These are phyloP conservation scores for Candida railenensis DNA, from an alignment of 805 yeast species.

Conservation along the genomic window DNA sequence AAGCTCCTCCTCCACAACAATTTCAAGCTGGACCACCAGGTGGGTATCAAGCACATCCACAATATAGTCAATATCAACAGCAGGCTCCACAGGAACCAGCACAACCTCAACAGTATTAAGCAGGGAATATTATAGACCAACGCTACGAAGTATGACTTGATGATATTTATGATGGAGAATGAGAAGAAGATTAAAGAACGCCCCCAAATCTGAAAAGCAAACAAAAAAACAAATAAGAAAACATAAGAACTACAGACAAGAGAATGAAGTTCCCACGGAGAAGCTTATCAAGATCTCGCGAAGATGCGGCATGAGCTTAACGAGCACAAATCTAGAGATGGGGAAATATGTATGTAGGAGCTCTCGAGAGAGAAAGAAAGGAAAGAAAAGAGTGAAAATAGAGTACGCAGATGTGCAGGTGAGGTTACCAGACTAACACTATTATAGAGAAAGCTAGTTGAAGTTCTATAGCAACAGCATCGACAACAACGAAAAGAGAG, in stretches of 20 bases:
- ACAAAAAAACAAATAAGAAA: neutral
- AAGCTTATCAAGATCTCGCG: too few species aligned
- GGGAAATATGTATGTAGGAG: too few species aligned
- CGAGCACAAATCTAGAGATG: too few species aligned
- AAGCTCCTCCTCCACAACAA: constrained; percentile 11
- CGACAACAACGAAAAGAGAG: too few species aligned
- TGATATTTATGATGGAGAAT: neutral
- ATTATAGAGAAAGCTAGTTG: too few species aligned
- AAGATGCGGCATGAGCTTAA: too few species aligned
- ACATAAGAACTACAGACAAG: neutral
- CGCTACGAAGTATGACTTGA: neutral
- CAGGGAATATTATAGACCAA: neutral
- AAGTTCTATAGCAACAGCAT: too few species aligned
- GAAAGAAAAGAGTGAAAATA: too few species aligned
- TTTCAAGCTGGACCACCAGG: constrained; percentile 9
- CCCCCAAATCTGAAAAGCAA: neutral
- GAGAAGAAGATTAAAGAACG: neutral
- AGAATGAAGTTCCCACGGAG: neutral
- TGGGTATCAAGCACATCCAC: neutral
- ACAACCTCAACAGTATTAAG: neutral
- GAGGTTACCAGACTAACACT: too few species aligned
- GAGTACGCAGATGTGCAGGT: too few species aligned
- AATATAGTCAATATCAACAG: constrained; percentile 16
- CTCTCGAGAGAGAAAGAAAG: too few species aligned
- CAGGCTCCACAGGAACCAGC: constrained; percentile 4